Base-by-base conservation (phyloP, 192 early-diverging fungal genomes). In the Geosiphon pyriformis region DNA sequence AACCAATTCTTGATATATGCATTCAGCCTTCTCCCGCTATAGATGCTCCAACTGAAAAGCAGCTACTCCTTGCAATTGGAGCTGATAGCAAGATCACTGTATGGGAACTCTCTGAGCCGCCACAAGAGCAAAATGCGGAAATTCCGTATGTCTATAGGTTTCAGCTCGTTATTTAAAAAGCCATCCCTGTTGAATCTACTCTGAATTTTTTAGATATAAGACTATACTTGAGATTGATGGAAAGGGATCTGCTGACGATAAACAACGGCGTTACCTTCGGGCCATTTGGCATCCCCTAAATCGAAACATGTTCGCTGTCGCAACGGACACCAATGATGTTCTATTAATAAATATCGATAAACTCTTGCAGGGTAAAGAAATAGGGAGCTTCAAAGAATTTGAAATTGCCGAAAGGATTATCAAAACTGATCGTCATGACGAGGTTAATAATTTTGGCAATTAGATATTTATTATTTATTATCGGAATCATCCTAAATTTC, bases 321-420 rank as follows among this genome's bases (percentile, higher is more conserved):
- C 73, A 48, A 74, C 71, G 35, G 71, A 76, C 27, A 71, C 71
- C 34, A 74, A 78, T 30, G 70, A 80, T 34, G 68, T 76, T n/a
- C 62, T 71, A 18, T 3, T 76, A 1, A 57, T 80, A 30, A 64
- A 74, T 35, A 69, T 65, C 6, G 35, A 59, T 8, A 72, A 67
- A 20, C 23, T 67, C 8, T 72, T 71, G 3, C 66, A 71, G 58
- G 53, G 32, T 1, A 65, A 47, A 2, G 55, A 70, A 7, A 50
- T 61, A 4, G 58, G 49, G 8, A 57, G 32, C 0, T 34, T 76
- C 4, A 69, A 57, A 8, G 78, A 79, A 53, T 32, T 22, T 25
- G 72, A 79, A 12, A 56, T 74, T 26, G 37, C 60, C 12, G 34
- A 61, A 2, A 70, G 74, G 27, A 42, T 75, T 31, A 27, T 71